Evolutionary conservation across 768 basidiomycete species (phyloP), one percentile per base, ranked within the genome.

Genomic region (Cubamyces lactineus): DNA sequence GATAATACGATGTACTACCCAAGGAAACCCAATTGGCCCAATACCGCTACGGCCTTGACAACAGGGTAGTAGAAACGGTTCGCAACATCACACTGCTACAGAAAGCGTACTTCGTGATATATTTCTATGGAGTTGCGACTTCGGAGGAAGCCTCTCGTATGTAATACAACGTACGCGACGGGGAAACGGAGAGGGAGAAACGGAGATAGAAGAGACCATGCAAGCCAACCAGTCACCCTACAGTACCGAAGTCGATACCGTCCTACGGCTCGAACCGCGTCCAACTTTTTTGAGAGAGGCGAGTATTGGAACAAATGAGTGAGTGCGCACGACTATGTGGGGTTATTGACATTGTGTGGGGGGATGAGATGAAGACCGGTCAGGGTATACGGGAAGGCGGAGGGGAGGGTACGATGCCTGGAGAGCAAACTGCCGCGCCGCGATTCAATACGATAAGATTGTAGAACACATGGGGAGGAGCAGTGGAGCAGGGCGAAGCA

Each of bases 111-210:
- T 56, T 58, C 47, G 54, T 55, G 53, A 61, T 55, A 57, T 53
- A 57, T 59, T 61, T 62, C 64, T 66, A 61, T 66, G 66, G 50
- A 65, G 66, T 69, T 71, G 65, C 55, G 76, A 71, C 69, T 66
- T 73, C 71, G 30, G n/a, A 42, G 74, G 76, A 75, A 77, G 73
- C 75, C 74, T 73, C 75, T 73, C 70, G 67, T 78, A 76, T 67
- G 74, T 75, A 64, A 66, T 78, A 78, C 77, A 78, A 66, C 69
- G 67, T 71, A 72, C 60, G 61, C 63, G 53, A 64, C 53, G 54
- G 40, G n/a, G 58, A 47, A 26, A 43, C 34, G 34, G 48, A 26
- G 28, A 51, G 11, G 41, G 30, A 45, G 53, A 53, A 51, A 57
- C 46, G 26, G 46, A 58, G 57, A 57, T 46, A 60, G 24, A 50